Evolutionary conservation across 805 yeast species (phyloP).

Genomic region (Suhomyces vadensis): DNA sequence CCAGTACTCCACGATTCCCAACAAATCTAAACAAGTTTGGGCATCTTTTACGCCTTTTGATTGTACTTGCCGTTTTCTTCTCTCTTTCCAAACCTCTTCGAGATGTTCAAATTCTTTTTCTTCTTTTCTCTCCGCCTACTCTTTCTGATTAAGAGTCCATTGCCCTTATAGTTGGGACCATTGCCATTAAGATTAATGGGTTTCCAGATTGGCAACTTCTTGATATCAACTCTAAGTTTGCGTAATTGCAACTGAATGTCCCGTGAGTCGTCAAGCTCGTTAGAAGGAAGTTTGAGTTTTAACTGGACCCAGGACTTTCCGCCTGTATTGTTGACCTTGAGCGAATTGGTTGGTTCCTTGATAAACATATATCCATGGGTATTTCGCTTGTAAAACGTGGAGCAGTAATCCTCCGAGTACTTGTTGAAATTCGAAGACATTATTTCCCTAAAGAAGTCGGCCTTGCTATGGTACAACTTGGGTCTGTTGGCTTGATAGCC

Average conservation of each 20-base stretch:
- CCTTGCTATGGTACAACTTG: not conserved
- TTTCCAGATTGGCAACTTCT: constrained; percentile 27
- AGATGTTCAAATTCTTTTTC: constrained; percentile 8
- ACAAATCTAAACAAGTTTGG: too few species aligned
- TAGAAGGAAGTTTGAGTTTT: constrained; percentile 19
- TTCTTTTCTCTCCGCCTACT: constrained; percentile 2
- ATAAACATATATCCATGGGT: constrained; percentile 36
- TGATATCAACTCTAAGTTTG: constrained; percentile 28
- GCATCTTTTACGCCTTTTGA: too few species aligned
- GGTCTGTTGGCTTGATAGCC: not conserved
- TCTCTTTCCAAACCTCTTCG: constrained; percentile 12
- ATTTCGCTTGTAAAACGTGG: constrained; percentile 37
- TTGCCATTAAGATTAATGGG: constrained; percentile 19
- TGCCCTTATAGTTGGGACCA: constrained; percentile 4
- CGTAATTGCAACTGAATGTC: constrained; percentile 2
- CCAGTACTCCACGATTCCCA: too few species aligned
- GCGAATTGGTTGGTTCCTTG: constrained; percentile 30
- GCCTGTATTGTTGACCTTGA: constrained; percentile 27
- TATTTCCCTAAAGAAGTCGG: constrained; percentile 7
- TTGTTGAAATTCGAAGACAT: constrained; percentile 9
- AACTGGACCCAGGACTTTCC: constrained; percentile 28
- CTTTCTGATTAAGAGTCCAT: not conserved
- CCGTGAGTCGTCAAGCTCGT: not conserved
- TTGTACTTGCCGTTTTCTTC: not conserved
- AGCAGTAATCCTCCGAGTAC: constrained; percentile 19